A percentile compares a stretch with the other conserved stretches of the same genome.
These are phyloP conservation scores for Endocarpon pusillum DNA, from an alignment of 495 filamentous ascomycete genomes.

Conservation along the genomic window DNA sequence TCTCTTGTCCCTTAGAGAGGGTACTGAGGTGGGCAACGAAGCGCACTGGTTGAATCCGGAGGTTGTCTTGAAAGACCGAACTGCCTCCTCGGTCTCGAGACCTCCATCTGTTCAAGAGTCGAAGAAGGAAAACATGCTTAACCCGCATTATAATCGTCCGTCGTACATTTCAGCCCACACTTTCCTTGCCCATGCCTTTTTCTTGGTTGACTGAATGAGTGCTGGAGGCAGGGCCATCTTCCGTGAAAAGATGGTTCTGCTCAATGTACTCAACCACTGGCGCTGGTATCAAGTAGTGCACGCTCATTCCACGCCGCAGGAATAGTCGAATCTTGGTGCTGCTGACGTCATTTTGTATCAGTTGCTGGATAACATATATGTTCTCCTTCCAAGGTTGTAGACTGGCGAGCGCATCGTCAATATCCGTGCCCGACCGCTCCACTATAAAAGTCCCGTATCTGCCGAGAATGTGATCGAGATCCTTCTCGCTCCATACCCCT, in stretches of 20 bases:
- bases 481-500: conserved; percentile 62
- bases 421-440: conserved; percentile 76
- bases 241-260: conserved; percentile 52
- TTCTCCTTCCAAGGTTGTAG: conserved; percentile 60
- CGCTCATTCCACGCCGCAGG: conserved; percentile 63
- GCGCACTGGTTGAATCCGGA: no score
- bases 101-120: no score
- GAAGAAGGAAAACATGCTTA: no score
- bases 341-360: conserved; percentile 80
- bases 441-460: conserved; percentile 78
- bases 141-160: no score
- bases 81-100: no score
- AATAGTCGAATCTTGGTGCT: conserved; percentile 81
- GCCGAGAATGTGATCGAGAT: conserved; percentile 77
- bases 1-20: no score
- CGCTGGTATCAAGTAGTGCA: conserved; percentile 44
- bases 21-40: no score
- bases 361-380: conserved; percentile 74
- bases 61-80: no score
- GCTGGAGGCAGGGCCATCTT: conserved; percentile 32
- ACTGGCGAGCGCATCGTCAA: conserved; percentile 61
- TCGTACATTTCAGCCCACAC: no score
- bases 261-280: conserved; percentile 67
- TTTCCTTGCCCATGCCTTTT: conserved; percentile 11
- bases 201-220: conserved; percentile 19